Percentiles rank a stretch among this genome's conserved stretches.
phyloP scores from a whole-genome alignment of 768 basidiomycete genomes.

The Pleurotus tuber-regium region DNA sequence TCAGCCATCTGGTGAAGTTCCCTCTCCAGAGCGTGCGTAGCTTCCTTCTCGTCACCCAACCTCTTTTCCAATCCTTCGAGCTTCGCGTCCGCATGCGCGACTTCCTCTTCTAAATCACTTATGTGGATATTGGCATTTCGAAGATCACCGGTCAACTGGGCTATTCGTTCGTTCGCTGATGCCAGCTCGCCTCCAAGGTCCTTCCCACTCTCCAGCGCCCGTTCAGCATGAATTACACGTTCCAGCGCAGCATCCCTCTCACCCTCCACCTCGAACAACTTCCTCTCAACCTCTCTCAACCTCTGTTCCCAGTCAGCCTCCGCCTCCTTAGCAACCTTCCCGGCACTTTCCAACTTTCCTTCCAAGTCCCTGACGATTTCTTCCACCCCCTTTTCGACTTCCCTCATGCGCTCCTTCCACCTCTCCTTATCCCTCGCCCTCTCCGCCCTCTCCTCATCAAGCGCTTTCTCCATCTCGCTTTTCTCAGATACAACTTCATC shows the following conservation, averaged over 20 bases:
- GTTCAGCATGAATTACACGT: constrained; percentile 64
- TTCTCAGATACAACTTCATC: constrained; percentile 45
- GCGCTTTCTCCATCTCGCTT: constrained; percentile 39
- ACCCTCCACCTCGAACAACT: constrained; percentile 41
- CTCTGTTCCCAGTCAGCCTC: constrained; percentile 35
- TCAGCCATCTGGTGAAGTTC: constrained; percentile 36
- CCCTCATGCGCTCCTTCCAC: constrained; percentile 69
- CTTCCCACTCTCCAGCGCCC: constrained; percentile 56
- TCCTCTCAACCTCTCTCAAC: constrained; percentile 45
- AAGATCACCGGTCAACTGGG: constrained; percentile 53
- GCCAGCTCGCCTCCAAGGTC: constrained; percentile 69
- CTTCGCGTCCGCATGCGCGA: constrained; percentile 46
- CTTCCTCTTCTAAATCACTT: constrained; percentile 60
- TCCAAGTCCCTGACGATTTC: constrained; percentile 68
- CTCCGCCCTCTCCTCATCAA: constrained; percentile 55
- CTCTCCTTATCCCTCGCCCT: constrained; percentile 65
- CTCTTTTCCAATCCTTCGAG: constrained; percentile 58
- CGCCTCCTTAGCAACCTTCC: constrained; percentile 39
- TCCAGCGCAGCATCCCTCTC: constrained; percentile 57
- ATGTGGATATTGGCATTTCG: constrained; percentile 58
- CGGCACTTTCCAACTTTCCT: constrained; percentile 48
- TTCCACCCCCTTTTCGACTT: constrained; percentile 69
- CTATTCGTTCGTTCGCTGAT: constrained; percentile 62
- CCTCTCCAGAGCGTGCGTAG: constrained; percentile 40
- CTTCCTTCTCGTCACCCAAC: constrained; percentile 49